Evolutionary conservation across 257 asterid genomes (phyloP), one percentile per base, ranked within the genome.

Genomic region (Solanum medicagineum): DNA sequence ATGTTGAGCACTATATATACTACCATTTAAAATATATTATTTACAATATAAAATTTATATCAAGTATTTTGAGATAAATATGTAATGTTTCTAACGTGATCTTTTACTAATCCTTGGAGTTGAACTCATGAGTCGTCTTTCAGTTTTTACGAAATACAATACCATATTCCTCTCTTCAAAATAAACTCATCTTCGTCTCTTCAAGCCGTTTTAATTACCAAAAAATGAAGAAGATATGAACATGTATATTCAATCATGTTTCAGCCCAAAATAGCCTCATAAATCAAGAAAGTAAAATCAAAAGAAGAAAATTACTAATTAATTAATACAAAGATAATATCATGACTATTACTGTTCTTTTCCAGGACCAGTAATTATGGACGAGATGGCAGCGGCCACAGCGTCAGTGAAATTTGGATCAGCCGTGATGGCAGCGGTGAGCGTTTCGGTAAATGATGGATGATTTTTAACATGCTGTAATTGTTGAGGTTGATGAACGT

Each of bases 401-500:
- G 97, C 95, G 1, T 94, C 93, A 2, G 94, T 89, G 81, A 93
- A 93, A 73, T 92, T 89, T 9, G 97, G 95, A 85, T 93, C 94
- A 3, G 94, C 85, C 0, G 94, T 88, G 81, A 92, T 93, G 24
- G 92, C 94, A 1, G 93, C 92, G 19, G 91, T 91, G 36, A 92
- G 93, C 1, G 91, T 87, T 55, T 93, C 92, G 14, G 93, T 82
- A 68, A 87, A 90, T 8, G 87, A 80, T 4, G 88, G 89, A 15
- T 84, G 44, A 1, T 84, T 74, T 49, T 80, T 83, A 12, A 22
- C 68, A 6, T 74, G 36, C 36, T 32, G 36, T 32, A 32, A 3
- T 32, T 32, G 84, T 44, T 81, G 89, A 54, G 60, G 83, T 29
- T 83, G 87, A 6, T 57, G 71, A 29, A 70, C 63, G 22, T 57